Evolutionary conservation across 2,329 filamentous ascomycete species (phyloP), one percentile per base, ranked within the genome.

Genomic region (Metarhizium humberi): DNA sequence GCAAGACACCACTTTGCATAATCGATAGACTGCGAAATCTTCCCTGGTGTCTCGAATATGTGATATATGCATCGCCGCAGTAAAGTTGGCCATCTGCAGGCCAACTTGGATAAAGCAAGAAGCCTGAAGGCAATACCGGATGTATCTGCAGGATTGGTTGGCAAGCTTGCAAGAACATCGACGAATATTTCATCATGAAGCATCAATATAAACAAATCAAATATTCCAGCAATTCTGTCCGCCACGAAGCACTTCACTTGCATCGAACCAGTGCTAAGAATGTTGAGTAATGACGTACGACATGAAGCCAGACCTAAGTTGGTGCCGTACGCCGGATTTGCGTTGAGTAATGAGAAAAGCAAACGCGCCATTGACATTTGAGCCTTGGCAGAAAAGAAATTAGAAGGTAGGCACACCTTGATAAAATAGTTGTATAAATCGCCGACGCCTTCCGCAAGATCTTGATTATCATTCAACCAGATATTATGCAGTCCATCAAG

Each of bases 81-180:
- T 20, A 97, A 77, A 0, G 92, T 95, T 57, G 90, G 85, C 89
- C 92, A 97, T 52, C 77, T 74, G 34, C 90, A 88, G 29, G 88
- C 94, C 56, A 99, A 74, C 55, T 84, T 84, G 1, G 87, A 82
- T 11, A 97, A 74, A 8, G 90, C 82, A 58, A 88, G 81, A 3
- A 97, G 73, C 6, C 94, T 85, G 59, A 95, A 81, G 0, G 90
- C 89, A 61, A 97, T 92, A 0, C 91, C 92, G 69, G 96, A 92
- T 13, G 78, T 72, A 69, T 85, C 86, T 36, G 84, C 81, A 4
- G 80, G 75, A 59, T 95, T 84, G 3, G 78, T 78, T 0, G 92
- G 90, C n/a, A 99, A 76, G 61, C 79, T 88, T 18, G 82, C 77
- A n/a, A 95, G 74, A 13, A 99, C 80, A 65, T 97, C 90, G 40